A percentile compares a stretch with the other conserved stretches of the same genome.
phyloP scores from a whole-genome alignment of 768 basidiomycete species.

The Lentinula sp. region DNA sequence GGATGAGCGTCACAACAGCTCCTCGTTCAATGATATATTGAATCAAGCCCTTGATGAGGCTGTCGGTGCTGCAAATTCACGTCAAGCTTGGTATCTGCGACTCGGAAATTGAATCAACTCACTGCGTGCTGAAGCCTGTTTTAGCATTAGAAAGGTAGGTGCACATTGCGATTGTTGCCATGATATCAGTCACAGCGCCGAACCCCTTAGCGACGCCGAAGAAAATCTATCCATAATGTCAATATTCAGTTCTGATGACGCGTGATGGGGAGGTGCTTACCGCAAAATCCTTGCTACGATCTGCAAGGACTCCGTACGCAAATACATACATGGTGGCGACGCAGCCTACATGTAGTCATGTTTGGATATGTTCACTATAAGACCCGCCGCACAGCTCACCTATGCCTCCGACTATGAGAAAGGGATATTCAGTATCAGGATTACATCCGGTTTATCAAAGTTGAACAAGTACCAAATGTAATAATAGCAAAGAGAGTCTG shows the following conservation, averaged over 20 bases:
- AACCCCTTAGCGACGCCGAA: conserved; percentile 40
- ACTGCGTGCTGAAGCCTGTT: conserved; percentile 30
- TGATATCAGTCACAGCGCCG: conserved; percentile 33
- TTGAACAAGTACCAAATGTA: conserved; percentile 21
- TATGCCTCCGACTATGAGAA: conserved; percentile 19
- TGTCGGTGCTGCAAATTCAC: conserved; percentile 26
- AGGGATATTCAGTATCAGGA: no score
- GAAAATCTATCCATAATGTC: conserved; percentile 23
- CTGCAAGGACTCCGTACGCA: conserved; percentile 22
- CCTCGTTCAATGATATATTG: conserved; percentile 36
- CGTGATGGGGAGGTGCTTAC: conserved; percentile 13
- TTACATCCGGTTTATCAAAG: background rate
- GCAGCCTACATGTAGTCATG: conserved; percentile 19
- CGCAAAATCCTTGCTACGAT: conserved; percentile 21
- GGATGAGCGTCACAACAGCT: conserved; percentile 36
- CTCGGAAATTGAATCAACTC: conserved; percentile 6
- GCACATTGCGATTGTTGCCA: conserved; percentile 41
- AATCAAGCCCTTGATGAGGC: conserved; percentile 31
- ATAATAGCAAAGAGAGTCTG: conserved; percentile 20
- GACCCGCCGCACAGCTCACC: conserved; percentile 13
- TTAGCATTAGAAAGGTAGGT: conserved; percentile 27
- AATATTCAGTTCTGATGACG: background rate
- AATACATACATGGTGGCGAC: conserved; percentile 28
- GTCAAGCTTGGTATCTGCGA: background rate
- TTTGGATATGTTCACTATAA: background rate